Evolutionary conservation across 768 basidiomycete genomes (phyloP).

Genomic region (Astraeus odoratus): DNA sequence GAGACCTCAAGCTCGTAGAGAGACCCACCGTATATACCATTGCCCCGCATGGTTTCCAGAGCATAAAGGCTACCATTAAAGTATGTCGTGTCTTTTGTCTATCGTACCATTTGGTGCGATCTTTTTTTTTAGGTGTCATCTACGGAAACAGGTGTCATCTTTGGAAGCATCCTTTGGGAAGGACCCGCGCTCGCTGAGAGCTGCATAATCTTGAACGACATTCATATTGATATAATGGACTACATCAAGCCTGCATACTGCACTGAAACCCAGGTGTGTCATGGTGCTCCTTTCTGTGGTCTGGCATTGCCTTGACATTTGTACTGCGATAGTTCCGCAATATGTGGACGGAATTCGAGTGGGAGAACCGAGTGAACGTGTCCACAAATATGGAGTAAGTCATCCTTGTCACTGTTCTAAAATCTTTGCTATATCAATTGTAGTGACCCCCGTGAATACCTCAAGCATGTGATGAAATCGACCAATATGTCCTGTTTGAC

Average conservation of each 20-base stretch:
- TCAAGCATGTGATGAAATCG: slow-evolving; percentile 90
- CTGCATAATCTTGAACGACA: slow-evolving; percentile 93
- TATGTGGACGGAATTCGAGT: slow-evolving; percentile 99
- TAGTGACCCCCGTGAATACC: slow-evolving; percentile 83
- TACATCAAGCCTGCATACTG: slow-evolving; percentile 65
- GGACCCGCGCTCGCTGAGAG: slow-evolving; percentile 81
- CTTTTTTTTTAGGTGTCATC: slow-evolving; percentile 57
- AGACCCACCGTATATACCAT: slow-evolving; percentile 91
- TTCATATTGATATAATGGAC: slow-evolving; percentile 88
- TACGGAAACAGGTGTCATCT: slow-evolving; percentile 97
- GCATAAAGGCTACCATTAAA: slow-evolving; percentile 98
- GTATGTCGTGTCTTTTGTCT: slow-evolving; percentile 22
- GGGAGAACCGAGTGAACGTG: slow-evolving; percentile 99
- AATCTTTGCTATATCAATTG: slow-evolving; percentile 1
- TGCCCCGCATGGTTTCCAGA: slow-evolving; percentile 95
- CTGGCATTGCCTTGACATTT: not conserved
- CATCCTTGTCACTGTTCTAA: not conserved
- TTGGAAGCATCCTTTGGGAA: slow-evolving; percentile 97
- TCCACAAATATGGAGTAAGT: slow-evolving; percentile 75
- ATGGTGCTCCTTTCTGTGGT: not conserved
- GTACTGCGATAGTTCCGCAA: slow-evolving; percentile 67
- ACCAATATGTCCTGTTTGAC: slow-evolving; percentile 99
- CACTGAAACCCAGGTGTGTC: slow-evolving; percentile 80
- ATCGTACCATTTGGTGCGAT: not conserved
- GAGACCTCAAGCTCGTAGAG: slow-evolving; percentile 95